phyloP scores from a whole-genome alignment of 768 basidiomycete species.

The Serendipita sp. region DNA sequence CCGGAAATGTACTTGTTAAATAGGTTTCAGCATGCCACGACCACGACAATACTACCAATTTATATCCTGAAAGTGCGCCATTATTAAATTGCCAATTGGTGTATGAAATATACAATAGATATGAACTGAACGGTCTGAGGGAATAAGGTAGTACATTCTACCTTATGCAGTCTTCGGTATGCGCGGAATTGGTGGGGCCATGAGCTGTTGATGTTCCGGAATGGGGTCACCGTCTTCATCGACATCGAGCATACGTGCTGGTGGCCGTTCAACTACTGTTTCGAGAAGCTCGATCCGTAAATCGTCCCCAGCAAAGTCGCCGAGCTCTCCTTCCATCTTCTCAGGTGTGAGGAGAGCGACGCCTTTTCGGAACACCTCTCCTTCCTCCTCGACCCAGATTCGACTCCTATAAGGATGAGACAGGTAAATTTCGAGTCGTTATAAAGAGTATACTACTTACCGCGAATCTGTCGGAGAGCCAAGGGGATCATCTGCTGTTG shows the following conservation, averaged over 20 bases:
- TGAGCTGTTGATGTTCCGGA: not conserved
- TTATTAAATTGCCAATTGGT: not conserved
- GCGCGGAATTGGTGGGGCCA: not conserved
- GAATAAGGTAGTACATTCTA: not conserved
- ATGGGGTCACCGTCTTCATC: slow-evolving; percentile 28
- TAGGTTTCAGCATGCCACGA: not conserved
- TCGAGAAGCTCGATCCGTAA: slow-evolving; percentile 66
- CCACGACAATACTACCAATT: not conserved
- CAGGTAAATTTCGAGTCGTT: not conserved
- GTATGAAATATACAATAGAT: not conserved
- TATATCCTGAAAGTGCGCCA: not conserved
- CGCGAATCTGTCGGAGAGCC: slow-evolving; percentile 4
- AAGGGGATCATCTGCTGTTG: not conserved
- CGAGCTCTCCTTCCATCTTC: slow-evolving; percentile 68
- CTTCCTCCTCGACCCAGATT: slow-evolving; percentile 85
- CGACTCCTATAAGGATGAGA: slow-evolving; percentile 35
- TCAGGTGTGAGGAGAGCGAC: slow-evolving; percentile 61
- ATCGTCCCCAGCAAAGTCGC: slow-evolving; percentile 64
- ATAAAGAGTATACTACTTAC: not conserved
- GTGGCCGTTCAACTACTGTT: slow-evolving; percentile 74
- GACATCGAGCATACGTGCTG: slow-evolving; percentile 43
- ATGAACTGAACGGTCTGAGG: not conserved
- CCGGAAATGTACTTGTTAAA: not conserved
- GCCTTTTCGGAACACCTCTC: slow-evolving; percentile 90
- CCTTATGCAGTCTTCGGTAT: not conserved